These are phyloP conservation scores for Otatea glauca DNA, from an alignment of 176 grass and related monocot species.

Conservation along the genomic window DNA sequence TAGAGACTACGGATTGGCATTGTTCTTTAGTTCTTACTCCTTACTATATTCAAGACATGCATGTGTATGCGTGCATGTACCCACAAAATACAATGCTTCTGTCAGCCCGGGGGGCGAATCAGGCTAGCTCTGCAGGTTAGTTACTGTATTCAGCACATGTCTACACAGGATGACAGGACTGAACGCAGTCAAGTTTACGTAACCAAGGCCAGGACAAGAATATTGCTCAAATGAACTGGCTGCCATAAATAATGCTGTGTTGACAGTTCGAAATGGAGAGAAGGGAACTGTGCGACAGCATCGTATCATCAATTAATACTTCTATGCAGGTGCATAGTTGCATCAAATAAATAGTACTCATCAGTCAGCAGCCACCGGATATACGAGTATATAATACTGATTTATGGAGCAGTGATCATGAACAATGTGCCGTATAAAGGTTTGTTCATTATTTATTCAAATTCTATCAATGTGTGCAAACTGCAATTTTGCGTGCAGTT, in stretches of 20 bases:
- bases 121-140: neutral
- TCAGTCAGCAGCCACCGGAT: neutral
- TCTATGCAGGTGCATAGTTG: neutral
- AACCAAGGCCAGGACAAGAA: slow-evolving; percentile 18
- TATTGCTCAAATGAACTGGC: neutral
- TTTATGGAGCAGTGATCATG: too few relatives aligned
- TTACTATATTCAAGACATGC: neutral
- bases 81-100: slow-evolving; percentile 19
- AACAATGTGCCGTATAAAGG: neutral
- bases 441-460: neutral
- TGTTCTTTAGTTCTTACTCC: neutral
- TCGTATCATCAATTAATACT: slow-evolving; percentile 16
- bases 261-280: slow-evolving; percentile 23
- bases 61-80: neutral
- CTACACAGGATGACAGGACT: neutral
- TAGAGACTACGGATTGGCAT: neutral
- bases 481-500: neutral
- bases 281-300: neutral
- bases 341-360: slow-evolving; percentile 1
- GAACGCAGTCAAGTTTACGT: slow-evolving; percentile 1
- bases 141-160: slow-evolving; percentile 29
- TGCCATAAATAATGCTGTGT: neutral
- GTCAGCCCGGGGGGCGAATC: slow-evolving; percentile 14
- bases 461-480: neutral
- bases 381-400: neutral